These are phyloP conservation scores for Trifolium subterraneum DNA, from an alignment of 306 rosid species.

Conservation along the genomic window DNA sequence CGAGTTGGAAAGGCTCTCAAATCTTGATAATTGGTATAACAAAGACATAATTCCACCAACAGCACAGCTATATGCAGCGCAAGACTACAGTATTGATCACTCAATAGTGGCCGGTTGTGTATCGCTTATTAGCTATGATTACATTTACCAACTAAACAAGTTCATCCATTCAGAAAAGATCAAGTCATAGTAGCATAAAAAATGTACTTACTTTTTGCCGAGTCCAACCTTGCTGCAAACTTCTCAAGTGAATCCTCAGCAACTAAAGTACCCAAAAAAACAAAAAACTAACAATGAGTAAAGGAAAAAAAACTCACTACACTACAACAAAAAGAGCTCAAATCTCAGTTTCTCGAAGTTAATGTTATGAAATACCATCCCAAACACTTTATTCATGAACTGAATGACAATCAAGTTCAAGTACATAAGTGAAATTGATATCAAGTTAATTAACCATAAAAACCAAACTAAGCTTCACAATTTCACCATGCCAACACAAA, in stretches of 20 bases:
- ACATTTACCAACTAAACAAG: slow-evolving; percentile 31
- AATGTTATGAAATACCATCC: slow-evolving; percentile 22
- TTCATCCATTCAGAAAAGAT: slow-evolving; percentile 39
- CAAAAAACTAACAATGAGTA: slow-evolving; percentile 33
- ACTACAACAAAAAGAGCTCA: slow-evolving; percentile 27
- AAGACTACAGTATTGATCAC: slow-evolving; percentile 31
- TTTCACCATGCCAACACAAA: slow-evolving; percentile 26
- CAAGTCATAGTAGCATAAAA: background rate
- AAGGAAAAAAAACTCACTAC: slow-evolving; percentile 36
- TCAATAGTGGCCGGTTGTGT: slow-evolving; percentile 3
- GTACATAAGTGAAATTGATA: slow-evolving; percentile 24
- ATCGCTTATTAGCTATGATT: background rate
- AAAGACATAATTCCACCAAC: slow-evolving; percentile 24
- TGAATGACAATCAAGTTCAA: slow-evolving; percentile 1
- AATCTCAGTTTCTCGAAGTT: slow-evolving; percentile 20
- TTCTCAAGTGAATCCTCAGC: slow-evolving; percentile 72
- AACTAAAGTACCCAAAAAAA: slow-evolving; percentile 57
- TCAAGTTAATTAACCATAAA: slow-evolving; percentile 15
- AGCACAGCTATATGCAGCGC: slow-evolving; percentile 23
- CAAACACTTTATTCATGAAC: background rate
- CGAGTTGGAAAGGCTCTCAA: slow-evolving; percentile 13
- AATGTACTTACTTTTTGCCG: slow-evolving; percentile 84
- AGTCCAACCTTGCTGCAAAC: slow-evolving; percentile 74
- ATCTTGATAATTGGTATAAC: slow-evolving; percentile 21
- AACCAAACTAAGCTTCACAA: slow-evolving; percentile 20